Percentiles rank a stretch among this genome's conserved stretches.
Evolutionary conservation across 1,284 basidiomycete species (phyloP).

Genomic region (Paramarasmius palmivorus): DNA sequence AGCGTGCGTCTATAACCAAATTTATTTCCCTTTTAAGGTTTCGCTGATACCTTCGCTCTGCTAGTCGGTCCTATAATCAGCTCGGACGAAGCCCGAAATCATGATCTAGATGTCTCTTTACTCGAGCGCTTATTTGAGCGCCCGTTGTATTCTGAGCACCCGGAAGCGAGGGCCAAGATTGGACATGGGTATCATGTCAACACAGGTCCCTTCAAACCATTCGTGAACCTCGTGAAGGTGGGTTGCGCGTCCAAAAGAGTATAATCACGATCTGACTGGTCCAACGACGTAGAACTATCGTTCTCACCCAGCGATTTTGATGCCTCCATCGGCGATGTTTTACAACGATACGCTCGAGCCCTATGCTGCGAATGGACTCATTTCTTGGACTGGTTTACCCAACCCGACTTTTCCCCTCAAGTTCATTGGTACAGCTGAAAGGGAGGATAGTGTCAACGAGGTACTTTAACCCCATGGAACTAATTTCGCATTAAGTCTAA

Average conservation of each 20-base stretch:
- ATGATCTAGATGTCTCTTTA: constrained; percentile 47
- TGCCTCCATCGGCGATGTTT: constrained; percentile 50
- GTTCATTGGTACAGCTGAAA: constrained; percentile 38
- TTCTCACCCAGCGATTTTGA: constrained; percentile 49
- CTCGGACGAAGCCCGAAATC: constrained; percentile 38
- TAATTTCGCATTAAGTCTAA: too few species aligned
- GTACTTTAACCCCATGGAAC: too few species aligned
- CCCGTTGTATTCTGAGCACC: constrained; percentile 34
- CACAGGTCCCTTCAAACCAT: constrained; percentile 27
- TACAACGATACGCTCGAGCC: constrained; percentile 45
- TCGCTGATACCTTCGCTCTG: neutral
- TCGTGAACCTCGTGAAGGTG: constrained; percentile 42
- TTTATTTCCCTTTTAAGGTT: neutral
- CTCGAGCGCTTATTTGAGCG: constrained; percentile 45
- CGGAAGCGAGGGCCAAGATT: constrained; percentile 5
- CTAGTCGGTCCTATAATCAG: constrained; percentile 45
- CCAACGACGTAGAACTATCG: constrained; percentile 34
- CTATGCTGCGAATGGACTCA: constrained; percentile 38
- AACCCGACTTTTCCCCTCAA: constrained; percentile 38
- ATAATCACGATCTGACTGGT: neutral
- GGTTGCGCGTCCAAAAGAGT: too few species aligned
- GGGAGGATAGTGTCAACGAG: constrained; percentile 43
- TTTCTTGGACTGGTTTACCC: constrained; percentile 38
- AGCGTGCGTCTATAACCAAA: constrained; percentile 35
- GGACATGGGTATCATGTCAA: neutral